Conservation (phyloP, 495 filamentous ascomycete species). For the Daldinia decipiens region DNA sequence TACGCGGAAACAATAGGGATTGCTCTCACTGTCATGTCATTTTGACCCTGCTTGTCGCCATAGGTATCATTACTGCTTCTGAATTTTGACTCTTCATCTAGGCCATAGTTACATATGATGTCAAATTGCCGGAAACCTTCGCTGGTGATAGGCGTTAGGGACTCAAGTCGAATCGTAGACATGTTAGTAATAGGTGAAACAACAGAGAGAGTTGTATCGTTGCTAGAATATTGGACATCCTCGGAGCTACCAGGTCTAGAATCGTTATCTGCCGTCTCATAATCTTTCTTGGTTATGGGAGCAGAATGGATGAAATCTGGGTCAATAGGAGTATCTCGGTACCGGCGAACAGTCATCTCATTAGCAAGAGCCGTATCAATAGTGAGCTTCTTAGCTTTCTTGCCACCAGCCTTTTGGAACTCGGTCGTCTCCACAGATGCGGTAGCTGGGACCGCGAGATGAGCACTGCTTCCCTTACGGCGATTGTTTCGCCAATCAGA, state of each 20-base stretch:
- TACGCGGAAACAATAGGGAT: not conserved
- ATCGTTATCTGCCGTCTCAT: not conserved
- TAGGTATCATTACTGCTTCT: not conserved
- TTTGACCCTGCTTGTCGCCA: not conserved
- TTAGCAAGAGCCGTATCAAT: conserved; percentile 3
- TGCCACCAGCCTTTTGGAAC: conserved; percentile 8
- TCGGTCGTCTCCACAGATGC: conserved; percentile 14
- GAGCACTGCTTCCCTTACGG: not conserved
- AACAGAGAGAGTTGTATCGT: not conserved
- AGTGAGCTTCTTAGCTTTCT: not conserved
- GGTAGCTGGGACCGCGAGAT: conserved; percentile 3
- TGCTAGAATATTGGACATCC: not conserved
- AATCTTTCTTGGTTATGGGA: conserved; percentile 27
- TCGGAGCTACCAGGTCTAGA: not conserved
- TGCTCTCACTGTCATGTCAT: not conserved
- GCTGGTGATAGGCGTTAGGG: conserved; percentile 9
- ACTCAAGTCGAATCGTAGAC: not conserved
- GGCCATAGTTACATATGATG: not conserved
- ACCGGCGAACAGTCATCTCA: not conserved
- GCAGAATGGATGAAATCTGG: conserved; percentile 35
- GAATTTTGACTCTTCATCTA: not conserved
- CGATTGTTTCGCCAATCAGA: conserved; percentile 33
- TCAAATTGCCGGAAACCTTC: not conserved
- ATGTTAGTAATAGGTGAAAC: not conserved
- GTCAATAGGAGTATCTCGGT: conserved; percentile 26